These are phyloP conservation scores for Sarocladium oryzae DNA, from an alignment of 2,329 filamentous ascomycete species.

Conservation along the genomic window DNA sequence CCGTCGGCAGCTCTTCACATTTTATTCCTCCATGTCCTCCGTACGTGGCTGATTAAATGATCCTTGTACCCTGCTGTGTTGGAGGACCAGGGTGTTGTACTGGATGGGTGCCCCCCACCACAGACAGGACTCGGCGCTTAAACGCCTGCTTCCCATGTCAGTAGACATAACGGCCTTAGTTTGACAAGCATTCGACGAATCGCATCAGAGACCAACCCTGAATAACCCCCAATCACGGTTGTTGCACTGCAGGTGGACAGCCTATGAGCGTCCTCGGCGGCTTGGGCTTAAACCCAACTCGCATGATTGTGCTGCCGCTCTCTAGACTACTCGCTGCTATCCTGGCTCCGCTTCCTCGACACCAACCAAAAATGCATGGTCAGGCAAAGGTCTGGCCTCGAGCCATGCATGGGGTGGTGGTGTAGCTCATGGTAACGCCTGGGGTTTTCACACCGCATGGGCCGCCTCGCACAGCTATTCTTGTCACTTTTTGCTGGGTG, in stretches of 20 bases:
- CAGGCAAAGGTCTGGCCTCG: no score
- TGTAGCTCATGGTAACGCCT: background rate
- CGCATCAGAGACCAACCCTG: background rate
- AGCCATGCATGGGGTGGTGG: background rate
- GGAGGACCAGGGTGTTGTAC: constrained; percentile 1
- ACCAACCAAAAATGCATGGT: no score
- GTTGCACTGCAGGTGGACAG: constrained; percentile 1
- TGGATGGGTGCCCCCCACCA: constrained; percentile 2
- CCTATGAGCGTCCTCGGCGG: background rate
- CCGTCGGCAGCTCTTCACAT: background rate
- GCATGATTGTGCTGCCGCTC: background rate
- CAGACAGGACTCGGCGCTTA: constrained; percentile 3
- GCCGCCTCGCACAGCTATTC: constrained; percentile 4
- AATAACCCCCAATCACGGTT: constrained; percentile 8
- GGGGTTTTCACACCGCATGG: constrained; percentile 6
- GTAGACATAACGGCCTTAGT: background rate
- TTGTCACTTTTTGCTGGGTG: constrained; percentile 4
- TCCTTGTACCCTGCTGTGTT: background rate
- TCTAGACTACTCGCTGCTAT: background rate
- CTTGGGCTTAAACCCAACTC: background rate
- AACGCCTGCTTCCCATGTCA: background rate
- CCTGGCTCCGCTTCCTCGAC: background rate
- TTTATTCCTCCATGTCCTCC: no score
- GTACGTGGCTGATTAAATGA: background rate
- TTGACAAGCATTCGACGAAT: background rate